Evolutionary conservation across 257 asterid genomes (phyloP).

Genomic region (Mitragyna speciosa): DNA sequence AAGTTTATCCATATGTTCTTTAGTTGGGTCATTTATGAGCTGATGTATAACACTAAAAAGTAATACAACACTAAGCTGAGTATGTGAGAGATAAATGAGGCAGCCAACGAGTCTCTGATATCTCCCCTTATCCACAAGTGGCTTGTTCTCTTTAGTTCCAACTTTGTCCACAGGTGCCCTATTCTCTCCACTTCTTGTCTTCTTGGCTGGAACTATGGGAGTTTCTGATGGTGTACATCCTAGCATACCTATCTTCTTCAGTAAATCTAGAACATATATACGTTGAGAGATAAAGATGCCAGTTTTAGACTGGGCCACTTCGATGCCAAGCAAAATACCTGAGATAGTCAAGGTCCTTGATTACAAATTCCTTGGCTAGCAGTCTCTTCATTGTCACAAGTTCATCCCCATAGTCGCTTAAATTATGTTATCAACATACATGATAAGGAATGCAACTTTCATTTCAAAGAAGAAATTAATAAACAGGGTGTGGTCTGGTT

Average conservation of each 20-base stretch:
- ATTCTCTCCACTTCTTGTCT: neutral
- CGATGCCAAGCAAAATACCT: constrained; percentile 7
- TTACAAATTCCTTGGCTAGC: neutral
- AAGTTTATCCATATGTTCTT: neutral
- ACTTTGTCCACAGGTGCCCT: neutral
- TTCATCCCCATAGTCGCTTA: neutral
- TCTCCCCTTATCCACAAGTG: no score
- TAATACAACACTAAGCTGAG: neutral
- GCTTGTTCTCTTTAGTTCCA: no score
- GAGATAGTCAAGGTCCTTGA: constrained; percentile 2
- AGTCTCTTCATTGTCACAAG: no score
- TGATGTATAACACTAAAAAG: neutral
- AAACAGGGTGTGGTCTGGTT: constrained; percentile 6
- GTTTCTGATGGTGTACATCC: neutral
- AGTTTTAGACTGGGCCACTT: neutral
- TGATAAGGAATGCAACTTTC: neutral
- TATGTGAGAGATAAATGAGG: neutral
- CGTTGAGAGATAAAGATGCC: neutral
- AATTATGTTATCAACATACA: constrained; percentile 6
- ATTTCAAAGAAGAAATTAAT: neutral
- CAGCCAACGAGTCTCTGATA: constrained; percentile 6
- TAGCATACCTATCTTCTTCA: neutral
- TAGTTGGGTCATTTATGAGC: neutral
- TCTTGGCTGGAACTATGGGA: neutral
- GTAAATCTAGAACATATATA: constrained; percentile 1